These are phyloP conservation scores for Chytriomyces confervae DNA, from an alignment of 192 early-diverging fungal species.

Conservation along the genomic window DNA sequence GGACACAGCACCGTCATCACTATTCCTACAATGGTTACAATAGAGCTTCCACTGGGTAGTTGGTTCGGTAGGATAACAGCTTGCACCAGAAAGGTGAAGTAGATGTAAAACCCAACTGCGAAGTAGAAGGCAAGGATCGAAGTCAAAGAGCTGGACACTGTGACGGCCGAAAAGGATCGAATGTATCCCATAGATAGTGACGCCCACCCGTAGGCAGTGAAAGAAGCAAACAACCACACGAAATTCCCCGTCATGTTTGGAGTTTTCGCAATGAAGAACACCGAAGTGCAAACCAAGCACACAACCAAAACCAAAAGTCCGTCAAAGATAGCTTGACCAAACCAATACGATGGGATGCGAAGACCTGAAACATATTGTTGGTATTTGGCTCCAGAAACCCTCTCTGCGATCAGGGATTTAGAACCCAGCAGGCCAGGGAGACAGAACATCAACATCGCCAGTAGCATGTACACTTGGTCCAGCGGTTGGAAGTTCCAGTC, in stretches of 20 bases:
- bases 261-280: slow-evolving; percentile 6
- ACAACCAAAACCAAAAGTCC: background rate
- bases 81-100: background rate
- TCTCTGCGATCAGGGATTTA: background rate
- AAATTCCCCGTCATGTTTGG: background rate
- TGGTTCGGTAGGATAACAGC: background rate
- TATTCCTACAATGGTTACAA: background rate
- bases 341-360: background rate
- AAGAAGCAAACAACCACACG: background rate
- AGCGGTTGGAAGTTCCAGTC: slow-evolving; percentile 7
- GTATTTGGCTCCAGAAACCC: background rate
- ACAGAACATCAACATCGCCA: background rate
- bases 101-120: slow-evolving; percentile 4
- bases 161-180: background rate
- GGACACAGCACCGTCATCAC: background rate
- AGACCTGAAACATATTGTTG: slow-evolving; percentile 10
- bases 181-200: background rate
- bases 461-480: background rate
- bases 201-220: background rate
- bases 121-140: background rate
- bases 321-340: background rate
- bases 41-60: background rate
- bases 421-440: background rate
- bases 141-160: background rate
- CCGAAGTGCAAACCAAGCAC: background rate